Percentiles rank a stretch among this genome's conserved stretches.
These are phyloP conservation scores for Paramarasmius palmivorus DNA, from an alignment of 1,284 basidiomycete genomes.

Conservation along the genomic window DNA sequence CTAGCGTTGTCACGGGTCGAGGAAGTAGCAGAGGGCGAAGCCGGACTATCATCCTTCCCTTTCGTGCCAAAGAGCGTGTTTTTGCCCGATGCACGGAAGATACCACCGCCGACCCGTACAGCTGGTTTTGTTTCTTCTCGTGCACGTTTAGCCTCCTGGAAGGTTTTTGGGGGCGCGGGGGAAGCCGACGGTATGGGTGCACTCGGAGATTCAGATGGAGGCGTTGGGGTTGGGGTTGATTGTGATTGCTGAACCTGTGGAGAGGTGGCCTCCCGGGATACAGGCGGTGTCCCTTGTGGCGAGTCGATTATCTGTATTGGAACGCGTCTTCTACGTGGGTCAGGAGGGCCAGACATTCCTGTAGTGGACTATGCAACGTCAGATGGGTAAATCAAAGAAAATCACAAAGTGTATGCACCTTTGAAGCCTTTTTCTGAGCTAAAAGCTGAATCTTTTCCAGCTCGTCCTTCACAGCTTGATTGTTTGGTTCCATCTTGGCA, in stretches of 20 bases:
- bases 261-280: background rate
- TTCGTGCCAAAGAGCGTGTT: conserved; percentile 41
- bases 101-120: conserved; percentile 55
- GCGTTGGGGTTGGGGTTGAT: background rate
- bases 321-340: conserved; percentile 53
- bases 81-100: conserved; percentile 55
- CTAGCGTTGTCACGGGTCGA: conserved; percentile 7
- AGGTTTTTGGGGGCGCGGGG: conserved; percentile 25
- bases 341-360: conserved; percentile 17
- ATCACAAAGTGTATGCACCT: conserved; percentile 18
- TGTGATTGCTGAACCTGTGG: background rate
- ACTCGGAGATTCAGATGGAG: conserved; percentile 6
- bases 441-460: conserved; percentile 45
- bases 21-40: conserved; percentile 5
- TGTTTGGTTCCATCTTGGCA: conserved; percentile 55
- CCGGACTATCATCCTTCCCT: background rate
- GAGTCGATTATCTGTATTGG: conserved; percentile 68
- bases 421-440: conserved; percentile 32
- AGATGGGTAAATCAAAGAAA: conserved; percentile 7
- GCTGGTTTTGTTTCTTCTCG: conserved; percentile 40
- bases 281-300: background rate
- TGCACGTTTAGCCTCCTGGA: conserved; percentile 54
- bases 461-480: conserved; percentile 58
- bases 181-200: conserved; percentile 9
- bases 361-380: conserved; percentile 4